A percentile compares a stretch with the other conserved stretches of the same genome.
Evolutionary conservation across 1,284 basidiomycete species (phyloP).

Genomic region (Farysia itapuensis): DNA sequence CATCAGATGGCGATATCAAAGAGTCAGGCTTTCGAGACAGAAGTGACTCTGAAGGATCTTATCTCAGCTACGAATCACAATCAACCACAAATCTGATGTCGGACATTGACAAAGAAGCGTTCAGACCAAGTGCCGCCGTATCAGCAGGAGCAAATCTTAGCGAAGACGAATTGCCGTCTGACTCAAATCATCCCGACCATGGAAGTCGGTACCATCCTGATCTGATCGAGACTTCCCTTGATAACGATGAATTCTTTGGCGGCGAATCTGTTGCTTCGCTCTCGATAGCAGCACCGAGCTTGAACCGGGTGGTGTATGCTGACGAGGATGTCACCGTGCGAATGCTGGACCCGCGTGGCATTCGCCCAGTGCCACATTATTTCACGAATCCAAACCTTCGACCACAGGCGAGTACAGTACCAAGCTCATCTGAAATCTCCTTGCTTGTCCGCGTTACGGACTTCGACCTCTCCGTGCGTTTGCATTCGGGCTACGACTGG

Average conservation of each 20-base stretch:
- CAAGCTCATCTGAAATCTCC: conserved; percentile 23
- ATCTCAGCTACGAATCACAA: conserved; percentile 1
- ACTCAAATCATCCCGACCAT: conserved; percentile 81
- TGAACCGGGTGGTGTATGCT: conserved; percentile 66
- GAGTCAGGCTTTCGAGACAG: neutral
- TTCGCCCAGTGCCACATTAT: conserved; percentile 61
- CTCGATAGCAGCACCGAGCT: conserved; percentile 22
- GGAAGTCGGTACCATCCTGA: conserved; percentile 63
- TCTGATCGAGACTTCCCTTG: conserved; percentile 66
- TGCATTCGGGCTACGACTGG: conserved; percentile 79
- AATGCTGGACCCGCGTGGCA: conserved; percentile 67
- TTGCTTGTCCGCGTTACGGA: conserved; percentile 28
- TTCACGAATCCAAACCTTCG: conserved; percentile 36
- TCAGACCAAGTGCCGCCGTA: conserved; percentile 69
- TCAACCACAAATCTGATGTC: conserved; percentile 59
- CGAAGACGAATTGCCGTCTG: conserved; percentile 83
- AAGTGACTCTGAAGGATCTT: neutral
- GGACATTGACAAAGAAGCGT: conserved; percentile 82
- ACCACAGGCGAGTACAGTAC: conserved; percentile 15
- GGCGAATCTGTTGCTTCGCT: conserved; percentile 46
- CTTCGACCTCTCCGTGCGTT: conserved; percentile 35
- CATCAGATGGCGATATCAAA: neutral
- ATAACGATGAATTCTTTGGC: conserved; percentile 63
- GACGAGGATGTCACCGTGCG: conserved; percentile 82
- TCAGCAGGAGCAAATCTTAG: conserved; percentile 80